Conservation (phyloP, 2,329 filamentous ascomycete species). For the Fusarium nisikadoi region DNA sequence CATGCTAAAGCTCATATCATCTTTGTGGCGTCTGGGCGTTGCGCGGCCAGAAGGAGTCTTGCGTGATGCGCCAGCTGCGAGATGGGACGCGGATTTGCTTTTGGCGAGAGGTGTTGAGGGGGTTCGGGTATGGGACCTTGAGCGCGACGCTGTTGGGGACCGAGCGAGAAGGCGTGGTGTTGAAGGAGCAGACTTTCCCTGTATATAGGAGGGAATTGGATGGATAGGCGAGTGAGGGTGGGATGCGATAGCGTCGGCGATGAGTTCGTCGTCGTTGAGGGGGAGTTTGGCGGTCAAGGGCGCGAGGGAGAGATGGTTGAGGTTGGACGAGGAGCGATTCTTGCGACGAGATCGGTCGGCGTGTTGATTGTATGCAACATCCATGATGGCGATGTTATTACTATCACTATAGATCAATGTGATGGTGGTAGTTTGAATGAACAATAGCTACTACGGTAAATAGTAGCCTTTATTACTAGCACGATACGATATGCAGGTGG, state of each 20-base stretch:
- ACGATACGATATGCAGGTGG: slow-evolving; percentile 3
- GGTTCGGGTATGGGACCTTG: slow-evolving; percentile 57
- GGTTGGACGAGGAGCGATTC: slow-evolving; percentile 67
- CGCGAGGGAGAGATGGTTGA: slow-evolving; percentile 71
- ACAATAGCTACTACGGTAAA: neutral
- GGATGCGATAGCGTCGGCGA: slow-evolving; percentile 48
- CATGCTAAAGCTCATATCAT: slow-evolving; percentile 43
- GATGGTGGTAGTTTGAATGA: neutral
- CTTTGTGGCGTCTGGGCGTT: slow-evolving; percentile 50
- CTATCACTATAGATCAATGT: neutral
- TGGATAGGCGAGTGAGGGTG: slow-evolving; percentile 45
- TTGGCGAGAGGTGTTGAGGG: slow-evolving; percentile 61
- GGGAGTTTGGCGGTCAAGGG: slow-evolving; percentile 71
- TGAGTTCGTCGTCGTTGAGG: slow-evolving; percentile 63
- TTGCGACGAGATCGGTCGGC: slow-evolving; percentile 66
- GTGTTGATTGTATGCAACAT: slow-evolving; percentile 70
- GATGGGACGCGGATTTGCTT: slow-evolving; percentile 72
- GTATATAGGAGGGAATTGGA: slow-evolving; percentile 62
- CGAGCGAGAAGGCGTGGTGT: slow-evolving; percentile 71
- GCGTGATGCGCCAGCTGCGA: slow-evolving; percentile 48
- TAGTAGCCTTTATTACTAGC: slow-evolving; percentile 1
- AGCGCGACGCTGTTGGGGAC: slow-evolving; percentile 62
- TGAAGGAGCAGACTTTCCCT: slow-evolving; percentile 71
- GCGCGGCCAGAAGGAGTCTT: slow-evolving; percentile 46
- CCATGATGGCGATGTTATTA: slow-evolving; percentile 53